These are phyloP conservation scores for Boletus bicolor DNA, from an alignment of 768 basidiomycete genomes.

Conservation along the genomic window DNA sequence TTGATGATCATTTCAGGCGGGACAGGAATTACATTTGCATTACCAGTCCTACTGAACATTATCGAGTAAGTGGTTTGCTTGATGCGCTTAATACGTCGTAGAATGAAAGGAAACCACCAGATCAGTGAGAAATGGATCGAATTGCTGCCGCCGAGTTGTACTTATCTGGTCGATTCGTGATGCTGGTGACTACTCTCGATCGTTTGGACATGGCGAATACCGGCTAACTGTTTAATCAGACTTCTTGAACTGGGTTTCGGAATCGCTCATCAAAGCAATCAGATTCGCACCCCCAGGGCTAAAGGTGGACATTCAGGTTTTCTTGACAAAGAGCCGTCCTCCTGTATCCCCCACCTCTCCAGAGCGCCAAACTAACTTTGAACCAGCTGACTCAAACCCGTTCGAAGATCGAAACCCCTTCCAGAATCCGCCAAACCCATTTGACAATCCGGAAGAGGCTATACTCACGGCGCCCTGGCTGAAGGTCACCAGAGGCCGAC, in stretches of 20 bases:
- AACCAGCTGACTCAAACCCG: background rate
- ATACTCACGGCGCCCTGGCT: constrained; percentile 15
- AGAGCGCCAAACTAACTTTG: constrained; percentile 4
- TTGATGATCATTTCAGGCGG: constrained; percentile 35
- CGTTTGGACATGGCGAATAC: background rate
- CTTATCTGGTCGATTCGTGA: constrained; percentile 46
- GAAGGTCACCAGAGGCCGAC: constrained; percentile 35
- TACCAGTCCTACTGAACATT: constrained; percentile 43
- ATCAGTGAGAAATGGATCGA: constrained; percentile 17
- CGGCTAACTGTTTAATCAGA: constrained; percentile 1
- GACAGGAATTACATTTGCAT: constrained; percentile 47
- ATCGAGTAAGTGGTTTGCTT: constrained; percentile 34
- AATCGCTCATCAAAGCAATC: constrained; percentile 13
- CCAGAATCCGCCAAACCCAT: background rate
- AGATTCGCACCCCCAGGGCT: constrained; percentile 14
- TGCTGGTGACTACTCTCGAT: constrained; percentile 24
- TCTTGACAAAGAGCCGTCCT: constrained; percentile 5
- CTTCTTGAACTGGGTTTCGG: constrained; percentile 11
- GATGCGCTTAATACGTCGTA: background rate
- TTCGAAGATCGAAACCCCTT: background rate
- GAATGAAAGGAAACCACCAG: background rate
- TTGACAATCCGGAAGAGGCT: background rate
- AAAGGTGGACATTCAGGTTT: constrained; percentile 17
- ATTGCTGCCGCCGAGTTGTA: constrained; percentile 31
- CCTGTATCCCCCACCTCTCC: background rate